Conservation (phyloP, 164 flowering plant genomes). For the Stephania cephalantha region DNA sequence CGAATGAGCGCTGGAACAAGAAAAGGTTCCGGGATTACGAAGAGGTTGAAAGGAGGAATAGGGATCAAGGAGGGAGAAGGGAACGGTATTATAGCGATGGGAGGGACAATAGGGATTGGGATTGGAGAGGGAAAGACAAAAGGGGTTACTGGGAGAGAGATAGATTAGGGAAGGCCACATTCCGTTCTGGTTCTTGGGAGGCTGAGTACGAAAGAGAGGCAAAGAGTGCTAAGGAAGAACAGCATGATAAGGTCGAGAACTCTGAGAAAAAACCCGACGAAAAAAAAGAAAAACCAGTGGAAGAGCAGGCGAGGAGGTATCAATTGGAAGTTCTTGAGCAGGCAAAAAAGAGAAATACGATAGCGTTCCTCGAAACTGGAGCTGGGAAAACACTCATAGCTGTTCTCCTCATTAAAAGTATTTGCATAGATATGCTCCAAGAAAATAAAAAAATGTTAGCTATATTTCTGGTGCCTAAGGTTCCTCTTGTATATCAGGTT, state of each 20-base stretch:
- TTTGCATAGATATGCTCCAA: slow-evolving; percentile 39
- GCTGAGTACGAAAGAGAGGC: slow-evolving; percentile 39
- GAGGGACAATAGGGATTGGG: slow-evolving; percentile 47
- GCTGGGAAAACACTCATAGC: slow-evolving; percentile 98
- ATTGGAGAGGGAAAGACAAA: slow-evolving; percentile 48
- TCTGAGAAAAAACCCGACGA: slow-evolving; percentile 43
- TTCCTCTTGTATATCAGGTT: slow-evolving; percentile 98
- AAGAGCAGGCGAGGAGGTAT: slow-evolving; percentile 81
- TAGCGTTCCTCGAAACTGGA: slow-evolving; percentile 98
- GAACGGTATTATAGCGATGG: slow-evolving; percentile 31
- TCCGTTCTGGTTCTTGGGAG: slow-evolving; percentile 67
- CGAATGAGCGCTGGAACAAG: slow-evolving; percentile 29
- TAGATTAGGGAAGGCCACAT: slow-evolving; percentile 54
- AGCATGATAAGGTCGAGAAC: slow-evolving; percentile 27
- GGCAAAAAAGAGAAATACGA: slow-evolving; percentile 84
- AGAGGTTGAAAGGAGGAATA: slow-evolving; percentile 45
- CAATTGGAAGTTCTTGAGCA: slow-evolving; percentile 97
- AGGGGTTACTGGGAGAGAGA: slow-evolving; percentile 98
- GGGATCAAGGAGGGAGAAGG: slow-evolving; percentile 44
- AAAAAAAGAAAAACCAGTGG: slow-evolving; percentile 49
- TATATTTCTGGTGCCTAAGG: slow-evolving; percentile 96
- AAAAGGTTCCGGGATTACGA: slow-evolving; percentile 57
- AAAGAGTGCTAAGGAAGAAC: slow-evolving; percentile 30
- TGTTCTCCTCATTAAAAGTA: slow-evolving; percentile 81
- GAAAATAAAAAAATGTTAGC: slow-evolving; percentile 78